These are phyloP conservation scores for Plasmodium inui DNA, from an alignment of 169 alveolate genomes.

Conservation along the genomic window DNA sequence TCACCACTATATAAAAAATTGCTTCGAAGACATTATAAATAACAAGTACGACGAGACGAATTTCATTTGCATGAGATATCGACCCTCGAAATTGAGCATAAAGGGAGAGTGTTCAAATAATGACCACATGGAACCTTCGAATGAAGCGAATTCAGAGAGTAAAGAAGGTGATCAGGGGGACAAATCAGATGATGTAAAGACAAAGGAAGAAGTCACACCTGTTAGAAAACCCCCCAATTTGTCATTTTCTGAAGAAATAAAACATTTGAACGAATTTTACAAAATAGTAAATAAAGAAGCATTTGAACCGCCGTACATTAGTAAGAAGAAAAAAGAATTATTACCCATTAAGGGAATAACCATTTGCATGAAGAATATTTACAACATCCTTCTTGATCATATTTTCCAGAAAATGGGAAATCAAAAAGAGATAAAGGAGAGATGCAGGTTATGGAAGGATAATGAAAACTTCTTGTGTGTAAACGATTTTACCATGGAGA, in stretches of 20 bases:
- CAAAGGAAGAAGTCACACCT: not conserved
- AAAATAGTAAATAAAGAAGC: slow-evolving; percentile 64
- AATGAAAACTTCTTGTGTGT: slow-evolving; percentile 39
- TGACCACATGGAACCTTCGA: not conserved
- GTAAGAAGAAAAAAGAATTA: slow-evolving; percentile 6
- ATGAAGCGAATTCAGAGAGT: not conserved
- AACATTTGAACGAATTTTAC: slow-evolving; percentile 34
- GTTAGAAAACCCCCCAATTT: not conserved
- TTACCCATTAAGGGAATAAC: slow-evolving; percentile 21
- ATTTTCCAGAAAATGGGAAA: slow-evolving; percentile 17
- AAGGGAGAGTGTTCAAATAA: not conserved
- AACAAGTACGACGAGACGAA: slow-evolving; percentile 43
- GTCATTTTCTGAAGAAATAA: slow-evolving; percentile 42
- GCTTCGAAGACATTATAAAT: slow-evolving; percentile 56
- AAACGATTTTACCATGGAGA: slow-evolving; percentile 32
- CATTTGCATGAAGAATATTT: slow-evolving; percentile 48
- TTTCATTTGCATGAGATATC: slow-evolving; percentile 50
- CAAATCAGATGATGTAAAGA: not conserved
- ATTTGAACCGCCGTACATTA: slow-evolving; percentile 56
- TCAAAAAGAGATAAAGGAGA: slow-evolving; percentile 13
- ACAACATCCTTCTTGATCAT: slow-evolving; percentile 49
- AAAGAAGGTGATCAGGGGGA: not conserved
- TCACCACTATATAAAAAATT: slow-evolving; percentile 26
- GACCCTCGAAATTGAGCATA: not conserved
- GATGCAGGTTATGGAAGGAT: slow-evolving; percentile 48